Evolutionary conservation across 495 filamentous ascomycete genomes (phyloP).

Genomic region (Hypoxylon lenormandii): DNA sequence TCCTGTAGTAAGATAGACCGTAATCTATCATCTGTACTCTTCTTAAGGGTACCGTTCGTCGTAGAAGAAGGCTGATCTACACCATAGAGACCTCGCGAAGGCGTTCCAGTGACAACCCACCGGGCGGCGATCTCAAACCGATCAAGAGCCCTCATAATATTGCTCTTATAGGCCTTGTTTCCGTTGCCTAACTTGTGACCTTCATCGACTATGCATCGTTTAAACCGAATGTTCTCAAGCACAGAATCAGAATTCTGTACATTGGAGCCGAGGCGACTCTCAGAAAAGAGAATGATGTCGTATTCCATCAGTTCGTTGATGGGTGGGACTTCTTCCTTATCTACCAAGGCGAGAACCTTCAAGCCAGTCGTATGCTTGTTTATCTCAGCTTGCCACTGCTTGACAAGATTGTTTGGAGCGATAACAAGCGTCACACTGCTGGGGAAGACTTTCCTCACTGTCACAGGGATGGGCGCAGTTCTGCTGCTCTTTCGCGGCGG

Average conservation of each 20-base stretch:
- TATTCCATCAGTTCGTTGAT: conserved; percentile 71
- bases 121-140: conserved; percentile 76
- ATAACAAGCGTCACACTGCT: conserved; percentile 77
- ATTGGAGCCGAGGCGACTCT: conserved; percentile 72
- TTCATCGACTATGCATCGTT: conserved; percentile 90
- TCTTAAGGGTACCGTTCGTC: conserved; percentile 19
- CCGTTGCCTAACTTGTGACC: conserved; percentile 80
- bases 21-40: conserved; percentile 7
- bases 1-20: conserved; percentile 63
- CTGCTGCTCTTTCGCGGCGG: conserved; percentile 60
- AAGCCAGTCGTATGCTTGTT: conserved; percentile 75
- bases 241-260: conserved; percentile 53
- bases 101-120: conserved; percentile 94
- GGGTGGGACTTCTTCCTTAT: conserved; percentile 67
- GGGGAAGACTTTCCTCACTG: conserved; percentile 67
- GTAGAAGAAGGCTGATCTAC: conserved; percentile 53
- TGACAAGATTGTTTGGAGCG: conserved; percentile 75
- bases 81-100: conserved; percentile 82
- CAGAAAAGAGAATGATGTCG: conserved; percentile 84
- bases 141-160: conserved; percentile 74
- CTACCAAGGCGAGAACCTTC: conserved; percentile 69
- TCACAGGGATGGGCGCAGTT: conserved; percentile 37
- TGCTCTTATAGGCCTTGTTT: conserved; percentile 67
- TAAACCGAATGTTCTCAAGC: conserved; percentile 78
- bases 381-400: conserved; percentile 76